Evolutionary conservation across 371 early-diverging fungal genomes (phyloP).

Genomic region (Thermomucor indicae-seudaticae): DNA sequence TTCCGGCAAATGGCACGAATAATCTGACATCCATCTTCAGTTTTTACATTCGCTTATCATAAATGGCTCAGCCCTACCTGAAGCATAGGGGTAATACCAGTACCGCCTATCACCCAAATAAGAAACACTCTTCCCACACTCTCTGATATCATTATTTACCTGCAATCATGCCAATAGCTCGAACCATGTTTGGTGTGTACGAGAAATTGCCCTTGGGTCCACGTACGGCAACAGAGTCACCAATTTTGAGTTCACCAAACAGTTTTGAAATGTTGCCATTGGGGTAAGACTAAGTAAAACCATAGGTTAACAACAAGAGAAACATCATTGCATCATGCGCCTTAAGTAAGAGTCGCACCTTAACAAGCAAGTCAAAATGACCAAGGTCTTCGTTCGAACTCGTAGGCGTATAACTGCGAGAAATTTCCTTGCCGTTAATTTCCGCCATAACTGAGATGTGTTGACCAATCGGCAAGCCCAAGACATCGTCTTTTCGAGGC

Average conservation of each 20-base stretch:
- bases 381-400: conserved; percentile 81
- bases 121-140: background rate
- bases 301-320: background rate
- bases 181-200: conserved; percentile 82
- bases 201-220: conserved; percentile 92
- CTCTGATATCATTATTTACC: conserved; percentile 25
- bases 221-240: conserved; percentile 76
- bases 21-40: too few relatives aligned
- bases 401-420: conserved; percentile 93
- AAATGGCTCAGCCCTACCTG: conserved; percentile 60
- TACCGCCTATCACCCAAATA: conserved; percentile 42
- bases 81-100: conserved; percentile 95
- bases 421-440: conserved; percentile 82
- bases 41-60: too few relatives aligned
- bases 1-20: conserved; percentile 80
- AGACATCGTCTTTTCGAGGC: conserved; percentile 56
- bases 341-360: conserved; percentile 50
- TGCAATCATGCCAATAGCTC: conserved; percentile 72
- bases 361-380: conserved; percentile 88
- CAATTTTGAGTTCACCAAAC: conserved; percentile 70
- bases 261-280: conserved; percentile 82
- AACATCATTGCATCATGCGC: background rate
- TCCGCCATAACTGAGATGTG: conserved; percentile 88
- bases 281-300: conserved; percentile 69
- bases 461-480: conserved; percentile 93